phyloP scores from a whole-genome alignment of 1,284 basidiomycete species.

The Cystobasidium slooffiae region DNA sequence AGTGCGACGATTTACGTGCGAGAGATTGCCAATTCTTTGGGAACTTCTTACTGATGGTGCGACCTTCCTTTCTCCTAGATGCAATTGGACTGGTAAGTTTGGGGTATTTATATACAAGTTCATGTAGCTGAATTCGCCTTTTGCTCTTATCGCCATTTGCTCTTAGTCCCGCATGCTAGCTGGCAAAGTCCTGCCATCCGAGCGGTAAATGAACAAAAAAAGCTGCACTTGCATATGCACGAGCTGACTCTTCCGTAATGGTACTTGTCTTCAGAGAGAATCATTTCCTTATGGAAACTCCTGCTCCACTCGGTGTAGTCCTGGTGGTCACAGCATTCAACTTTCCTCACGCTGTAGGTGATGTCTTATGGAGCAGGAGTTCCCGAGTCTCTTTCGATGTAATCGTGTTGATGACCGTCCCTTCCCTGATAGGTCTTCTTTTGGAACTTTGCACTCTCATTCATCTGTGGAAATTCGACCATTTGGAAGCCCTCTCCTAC shows the following conservation, averaged over 20 bases:
- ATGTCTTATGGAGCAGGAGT: background rate
- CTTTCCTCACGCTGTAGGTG: slow-evolving; percentile 86
- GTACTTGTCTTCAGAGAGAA: slow-evolving; percentile 71
- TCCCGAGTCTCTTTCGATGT: too few species aligned
- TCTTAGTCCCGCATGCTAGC: slow-evolving; percentile 44
- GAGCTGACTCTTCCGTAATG: slow-evolving; percentile 44
- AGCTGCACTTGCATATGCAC: background rate
- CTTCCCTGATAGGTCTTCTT: slow-evolving; percentile 39
- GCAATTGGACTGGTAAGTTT: slow-evolving; percentile 28
- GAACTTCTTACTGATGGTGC: background rate
- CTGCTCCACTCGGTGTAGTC: slow-evolving; percentile 88
- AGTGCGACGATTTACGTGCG: slow-evolving; percentile 68
- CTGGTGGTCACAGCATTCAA: slow-evolving; percentile 89
- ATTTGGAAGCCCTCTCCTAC: slow-evolving; percentile 93
- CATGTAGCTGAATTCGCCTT: background rate
- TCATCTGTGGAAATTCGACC: slow-evolving; percentile 89
- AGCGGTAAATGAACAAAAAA: slow-evolving; percentile 47
- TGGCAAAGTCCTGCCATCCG: slow-evolving; percentile 52
- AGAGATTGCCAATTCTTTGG: background rate
- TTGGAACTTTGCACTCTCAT: slow-evolving; percentile 87
- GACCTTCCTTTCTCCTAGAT: too few species aligned
- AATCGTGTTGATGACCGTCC: slow-evolving; percentile 6
- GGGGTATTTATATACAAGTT: background rate
- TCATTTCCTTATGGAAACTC: slow-evolving; percentile 84
- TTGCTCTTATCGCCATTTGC: too few species aligned